These are phyloP conservation scores for Clavulina sp. DNA, from an alignment of 768 basidiomycete genomes.

Conservation along the genomic window DNA sequence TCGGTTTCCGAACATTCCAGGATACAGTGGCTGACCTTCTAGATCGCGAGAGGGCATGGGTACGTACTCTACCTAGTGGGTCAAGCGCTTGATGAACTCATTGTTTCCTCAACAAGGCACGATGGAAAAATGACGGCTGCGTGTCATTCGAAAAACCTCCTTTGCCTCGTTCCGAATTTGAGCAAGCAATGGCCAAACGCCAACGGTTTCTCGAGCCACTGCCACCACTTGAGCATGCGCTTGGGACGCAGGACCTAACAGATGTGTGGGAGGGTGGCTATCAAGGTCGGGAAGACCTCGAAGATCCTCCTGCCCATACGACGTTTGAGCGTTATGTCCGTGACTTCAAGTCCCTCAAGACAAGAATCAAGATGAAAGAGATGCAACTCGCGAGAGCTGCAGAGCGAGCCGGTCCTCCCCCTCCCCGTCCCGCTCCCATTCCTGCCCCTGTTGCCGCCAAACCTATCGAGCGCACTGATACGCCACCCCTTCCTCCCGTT, in stretches of 20 bases:
- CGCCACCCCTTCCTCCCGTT: neutral
- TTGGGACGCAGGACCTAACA: conserved; percentile 6
- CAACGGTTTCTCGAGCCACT: neutral
- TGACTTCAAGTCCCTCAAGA: conserved; percentile 9
- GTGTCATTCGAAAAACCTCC: conserved; percentile 9
- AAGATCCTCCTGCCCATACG: conserved; percentile 4
- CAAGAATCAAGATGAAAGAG: conserved; percentile 4
- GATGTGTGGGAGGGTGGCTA: conserved; percentile 8
- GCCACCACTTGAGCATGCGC: neutral
- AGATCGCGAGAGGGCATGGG: conserved; percentile 9
- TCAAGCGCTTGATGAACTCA: no score
- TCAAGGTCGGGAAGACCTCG: conserved; percentile 8
- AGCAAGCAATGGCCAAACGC: neutral
- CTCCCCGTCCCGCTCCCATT: neutral
- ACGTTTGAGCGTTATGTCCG: conserved; percentile 3
- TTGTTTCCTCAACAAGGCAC: neutral
- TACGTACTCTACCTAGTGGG: neutral
- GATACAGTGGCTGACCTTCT: conserved; percentile 6
- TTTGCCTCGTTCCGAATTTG: neutral
- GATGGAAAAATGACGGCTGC: conserved; percentile 10
- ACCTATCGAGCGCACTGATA: no score
- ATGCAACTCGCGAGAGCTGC: neutral
- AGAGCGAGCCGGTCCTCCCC: neutral
- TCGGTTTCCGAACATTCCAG: conserved; percentile 2
- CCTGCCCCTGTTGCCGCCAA: neutral